A percentile compares a stretch with the other conserved stretches of the same genome.
phyloP scores from a whole-genome alignment of 2,329 filamentous ascomycete genomes.

The Tolypocladium sp. region DNA sequence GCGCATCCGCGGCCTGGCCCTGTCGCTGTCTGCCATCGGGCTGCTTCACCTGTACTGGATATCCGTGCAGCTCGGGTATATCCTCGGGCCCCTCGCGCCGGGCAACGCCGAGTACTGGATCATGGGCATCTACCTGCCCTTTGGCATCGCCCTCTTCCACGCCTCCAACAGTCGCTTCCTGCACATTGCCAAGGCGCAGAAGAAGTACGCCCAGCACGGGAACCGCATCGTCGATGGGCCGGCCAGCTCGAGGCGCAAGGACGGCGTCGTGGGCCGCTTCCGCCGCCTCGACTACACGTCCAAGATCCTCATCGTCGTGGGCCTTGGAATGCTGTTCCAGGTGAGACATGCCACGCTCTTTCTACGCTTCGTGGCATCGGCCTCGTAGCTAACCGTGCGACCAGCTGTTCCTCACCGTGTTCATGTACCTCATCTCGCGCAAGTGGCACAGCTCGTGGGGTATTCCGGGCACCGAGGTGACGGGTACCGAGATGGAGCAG shows the following conservation, averaged over 20 bases:
- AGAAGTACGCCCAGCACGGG: conserved; percentile 12
- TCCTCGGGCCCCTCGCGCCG: conserved; percentile 27
- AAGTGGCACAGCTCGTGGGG: conserved; percentile 53
- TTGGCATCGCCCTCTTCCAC: conserved; percentile 57
- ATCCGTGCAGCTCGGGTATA: conserved; percentile 26
- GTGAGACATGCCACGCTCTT: conserved; percentile 21
- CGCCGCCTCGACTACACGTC: conserved; percentile 29
- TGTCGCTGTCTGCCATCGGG: conserved; percentile 28
- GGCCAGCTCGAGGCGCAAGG: conserved; percentile 7
- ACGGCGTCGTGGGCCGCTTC: conserved; percentile 18
- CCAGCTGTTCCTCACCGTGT: conserved; percentile 46
- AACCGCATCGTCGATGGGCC: not conserved
- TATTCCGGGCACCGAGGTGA: conserved; percentile 50
- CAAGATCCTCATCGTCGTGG: conserved; percentile 38
- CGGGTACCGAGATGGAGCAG: conserved; percentile 40
- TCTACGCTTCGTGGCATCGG: not conserved
- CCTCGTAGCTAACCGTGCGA: not conserved
- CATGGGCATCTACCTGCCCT: conserved; percentile 55
- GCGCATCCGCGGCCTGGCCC: conserved; percentile 26
- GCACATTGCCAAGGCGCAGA: conserved; percentile 44
- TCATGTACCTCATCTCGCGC: conserved; percentile 52
- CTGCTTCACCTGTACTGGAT: conserved; percentile 32
- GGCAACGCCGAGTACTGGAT: conserved; percentile 51
- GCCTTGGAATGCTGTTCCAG: conserved; percentile 45
- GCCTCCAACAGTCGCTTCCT: conserved; percentile 53